Evolutionary conservation across 352 stramenopile species (phyloP).

Genomic region (Globisporangium uncinulatum): DNA sequence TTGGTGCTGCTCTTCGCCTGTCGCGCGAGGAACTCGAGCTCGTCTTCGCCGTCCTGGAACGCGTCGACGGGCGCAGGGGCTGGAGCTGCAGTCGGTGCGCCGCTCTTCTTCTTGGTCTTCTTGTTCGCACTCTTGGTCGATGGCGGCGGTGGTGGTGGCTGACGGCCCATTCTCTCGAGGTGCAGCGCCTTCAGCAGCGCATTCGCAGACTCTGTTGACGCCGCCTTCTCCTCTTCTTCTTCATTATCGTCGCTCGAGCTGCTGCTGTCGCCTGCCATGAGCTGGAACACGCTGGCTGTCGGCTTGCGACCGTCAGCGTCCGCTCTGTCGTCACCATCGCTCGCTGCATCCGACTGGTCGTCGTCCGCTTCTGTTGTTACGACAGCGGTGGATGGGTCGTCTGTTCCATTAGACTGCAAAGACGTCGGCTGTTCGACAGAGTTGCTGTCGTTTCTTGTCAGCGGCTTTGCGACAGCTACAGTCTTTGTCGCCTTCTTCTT

Average conservation of each 20-base stretch:
- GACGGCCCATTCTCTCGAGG: constrained; percentile 45
- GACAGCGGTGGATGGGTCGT: neutral
- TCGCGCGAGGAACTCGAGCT: constrained; percentile 66
- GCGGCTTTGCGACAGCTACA: neutral
- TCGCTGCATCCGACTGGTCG: neutral
- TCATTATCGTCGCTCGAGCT: neutral
- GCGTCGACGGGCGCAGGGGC: constrained; percentile 23
- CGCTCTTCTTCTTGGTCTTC: constrained; percentile 14
- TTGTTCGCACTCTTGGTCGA: constrained; percentile 35
- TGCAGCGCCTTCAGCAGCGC: constrained; percentile 59
- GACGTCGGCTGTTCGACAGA: no score
- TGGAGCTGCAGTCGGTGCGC: constrained; percentile 2
- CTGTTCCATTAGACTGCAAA: no score
- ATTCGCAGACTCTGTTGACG: constrained; percentile 22
- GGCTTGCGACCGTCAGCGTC: constrained; percentile 22
- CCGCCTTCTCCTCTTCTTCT: constrained; percentile 13
- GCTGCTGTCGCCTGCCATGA: constrained; percentile 25
- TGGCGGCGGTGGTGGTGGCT: constrained; percentile 18
- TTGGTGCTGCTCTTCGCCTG: constrained; percentile 44
- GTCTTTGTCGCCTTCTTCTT: no score
- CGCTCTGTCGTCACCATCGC: constrained; percentile 11
- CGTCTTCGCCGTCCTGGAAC: constrained; percentile 22
- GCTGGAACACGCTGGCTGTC: constrained; percentile 42
- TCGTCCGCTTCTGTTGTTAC: neutral
- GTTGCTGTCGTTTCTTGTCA: neutral